These are phyloP conservation scores for Sclerotiophoma versabilis DNA, from an alignment of 2,329 filamentous ascomycete genomes.

Conservation along the genomic window DNA sequence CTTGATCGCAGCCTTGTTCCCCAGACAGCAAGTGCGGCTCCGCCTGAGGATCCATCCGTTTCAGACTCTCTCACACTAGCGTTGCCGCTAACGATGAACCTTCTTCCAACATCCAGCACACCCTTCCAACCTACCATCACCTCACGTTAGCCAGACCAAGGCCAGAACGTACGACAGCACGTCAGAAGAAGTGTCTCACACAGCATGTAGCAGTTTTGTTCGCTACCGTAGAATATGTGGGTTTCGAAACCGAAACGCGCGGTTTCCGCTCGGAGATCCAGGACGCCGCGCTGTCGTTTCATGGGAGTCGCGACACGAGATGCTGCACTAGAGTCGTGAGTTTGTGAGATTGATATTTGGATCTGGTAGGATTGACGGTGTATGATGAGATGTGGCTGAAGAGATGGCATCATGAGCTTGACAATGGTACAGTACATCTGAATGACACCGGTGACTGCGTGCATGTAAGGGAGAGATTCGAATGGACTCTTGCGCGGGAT, in stretches of 20 bases:
- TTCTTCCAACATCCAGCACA: conserved; percentile 6
- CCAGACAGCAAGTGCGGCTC: not conserved
- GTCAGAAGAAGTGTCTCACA: conserved; percentile 9
- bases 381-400: conserved; percentile 6
- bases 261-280: conserved; percentile 12
- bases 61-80: conserved; percentile 11
- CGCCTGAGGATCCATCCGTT: conserved; percentile 10
- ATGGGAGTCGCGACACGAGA: conserved; percentile 13
- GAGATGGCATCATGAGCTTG: not conserved
- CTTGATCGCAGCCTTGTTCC: not conserved
- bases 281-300: conserved; percentile 22
- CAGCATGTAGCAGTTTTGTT: conserved; percentile 17
- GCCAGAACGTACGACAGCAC: conserved; percentile 3
- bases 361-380: not conserved
- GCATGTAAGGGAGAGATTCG: not conserved
- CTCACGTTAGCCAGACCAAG: conserved; percentile 2
- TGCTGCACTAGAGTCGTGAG: conserved; percentile 4
- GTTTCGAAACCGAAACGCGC: conserved; percentile 35
- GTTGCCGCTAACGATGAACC: conserved; percentile 11
- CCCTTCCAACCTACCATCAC: not conserved
- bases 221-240: conserved; percentile 8
- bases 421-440: too few relatives aligned
- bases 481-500: not conserved
- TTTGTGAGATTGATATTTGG: not conserved
- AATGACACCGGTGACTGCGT: too few relatives aligned